Percentiles rank a stretch among this genome's conserved stretches.
Evolutionary conservation across 331 rosid species (phyloP).

Genomic region (Rosa hybrid): DNA sequence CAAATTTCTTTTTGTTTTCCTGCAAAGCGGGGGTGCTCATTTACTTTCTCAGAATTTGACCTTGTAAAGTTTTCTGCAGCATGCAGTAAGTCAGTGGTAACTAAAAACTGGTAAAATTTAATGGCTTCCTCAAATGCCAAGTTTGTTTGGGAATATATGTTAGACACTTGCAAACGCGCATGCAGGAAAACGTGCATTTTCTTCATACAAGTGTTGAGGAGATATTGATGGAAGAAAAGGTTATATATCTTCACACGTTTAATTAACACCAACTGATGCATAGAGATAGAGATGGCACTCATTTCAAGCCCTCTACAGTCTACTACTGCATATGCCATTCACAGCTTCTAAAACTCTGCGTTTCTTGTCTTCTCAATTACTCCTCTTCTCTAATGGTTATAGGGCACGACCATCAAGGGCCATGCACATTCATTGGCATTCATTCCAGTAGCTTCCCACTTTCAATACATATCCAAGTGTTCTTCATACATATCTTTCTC

Average conservation of each 20-base stretch:
- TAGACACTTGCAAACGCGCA: not conserved
- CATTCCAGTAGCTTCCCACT: not conserved
- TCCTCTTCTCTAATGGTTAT: not conserved
- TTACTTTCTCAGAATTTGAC: not conserved
- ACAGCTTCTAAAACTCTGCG: not conserved
- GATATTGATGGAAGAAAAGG: not conserved
- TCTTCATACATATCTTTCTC: not conserved
- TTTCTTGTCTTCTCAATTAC: not conserved
- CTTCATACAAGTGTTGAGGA: not conserved
- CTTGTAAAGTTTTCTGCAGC: not conserved
- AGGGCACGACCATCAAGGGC: conserved; percentile 14
- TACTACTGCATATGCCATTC: not conserved
- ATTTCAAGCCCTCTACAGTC: not conserved
- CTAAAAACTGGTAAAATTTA: not conserved
- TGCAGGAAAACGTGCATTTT: not conserved
- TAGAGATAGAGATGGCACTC: not conserved
- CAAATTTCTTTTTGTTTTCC: not conserved
- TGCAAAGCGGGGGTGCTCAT: not conserved
- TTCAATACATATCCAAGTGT: not conserved
- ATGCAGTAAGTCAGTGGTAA: not conserved
- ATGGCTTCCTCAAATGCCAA: conserved; percentile 3
- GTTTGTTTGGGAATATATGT: not conserved
- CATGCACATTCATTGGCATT: not conserved
- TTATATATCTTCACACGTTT: not conserved
- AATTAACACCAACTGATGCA: not conserved